Evolutionary conservation across 768 basidiomycete species (phyloP).

Genomic region (Pulveroboletus sp.): DNA sequence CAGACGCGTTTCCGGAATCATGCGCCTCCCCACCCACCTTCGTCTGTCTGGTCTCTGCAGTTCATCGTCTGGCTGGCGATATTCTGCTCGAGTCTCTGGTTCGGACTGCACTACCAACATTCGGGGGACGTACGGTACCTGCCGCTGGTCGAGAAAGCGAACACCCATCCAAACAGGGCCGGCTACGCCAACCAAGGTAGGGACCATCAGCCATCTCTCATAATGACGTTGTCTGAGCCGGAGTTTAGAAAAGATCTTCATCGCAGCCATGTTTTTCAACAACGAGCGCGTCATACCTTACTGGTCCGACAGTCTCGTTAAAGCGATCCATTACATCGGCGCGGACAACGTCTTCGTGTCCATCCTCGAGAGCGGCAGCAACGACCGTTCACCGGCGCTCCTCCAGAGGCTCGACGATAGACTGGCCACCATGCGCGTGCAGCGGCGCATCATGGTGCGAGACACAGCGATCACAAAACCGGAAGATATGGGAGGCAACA

Average conservation of each 20-base stretch:
- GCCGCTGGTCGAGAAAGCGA: conserved; percentile 14
- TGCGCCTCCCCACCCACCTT: neutral
- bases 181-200: conserved; percentile 18
- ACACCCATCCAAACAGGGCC: conserved; percentile 4
- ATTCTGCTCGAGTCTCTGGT: neutral
- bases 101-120: conserved; percentile 1
- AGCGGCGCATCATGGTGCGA: conserved; percentile 11
- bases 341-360: conserved; percentile 41
- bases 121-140: conserved; percentile 14
- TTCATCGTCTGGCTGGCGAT: conserved; percentile 7
- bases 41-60: neutral
- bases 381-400: conserved; percentile 9
- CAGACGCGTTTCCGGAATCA: neutral
- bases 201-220: too few relatives aligned
- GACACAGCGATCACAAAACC: conserved; percentile 1
- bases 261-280: conserved; percentile 37
- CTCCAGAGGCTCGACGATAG: conserved; percentile 9
- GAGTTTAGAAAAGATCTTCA: conserved; percentile 14
- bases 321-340: conserved; percentile 38
- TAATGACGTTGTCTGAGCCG: neutral
- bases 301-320: conserved; percentile 36
- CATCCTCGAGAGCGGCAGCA: conserved; percentile 37
- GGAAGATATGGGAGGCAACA: too few relatives aligned
- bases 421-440: conserved; percentile 11
- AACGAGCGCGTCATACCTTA: conserved; percentile 37